Evolutionary conservation across 1,284 basidiomycete species (phyloP).

Genomic region (Microbotryum saponariae): DNA sequence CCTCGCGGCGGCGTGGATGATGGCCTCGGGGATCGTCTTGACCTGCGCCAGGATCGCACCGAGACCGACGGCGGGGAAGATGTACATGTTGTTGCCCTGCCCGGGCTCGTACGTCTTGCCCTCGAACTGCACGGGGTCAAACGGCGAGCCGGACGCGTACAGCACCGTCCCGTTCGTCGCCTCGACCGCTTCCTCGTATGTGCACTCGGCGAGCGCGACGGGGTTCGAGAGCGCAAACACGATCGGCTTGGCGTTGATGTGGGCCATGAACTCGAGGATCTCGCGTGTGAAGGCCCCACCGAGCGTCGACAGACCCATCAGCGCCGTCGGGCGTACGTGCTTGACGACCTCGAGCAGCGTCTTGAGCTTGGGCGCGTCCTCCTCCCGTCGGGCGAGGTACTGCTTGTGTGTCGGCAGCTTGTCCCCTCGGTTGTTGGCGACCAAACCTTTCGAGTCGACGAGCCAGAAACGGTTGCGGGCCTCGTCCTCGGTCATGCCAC

Average conservation of each 20-base stretch:
- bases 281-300: conserved; percentile 69
- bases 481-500: conserved; percentile 64
- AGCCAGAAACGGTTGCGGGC: conserved; percentile 73
- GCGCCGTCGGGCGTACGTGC: conserved; percentile 80
- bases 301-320: conserved; percentile 83
- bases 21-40: conserved; percentile 44
- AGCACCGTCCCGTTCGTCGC: conserved; percentile 63
- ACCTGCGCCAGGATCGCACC: conserved; percentile 65
- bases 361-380: conserved; percentile 63
- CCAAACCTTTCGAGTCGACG: conserved; percentile 73
- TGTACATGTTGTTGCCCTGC: conserved; percentile 77
- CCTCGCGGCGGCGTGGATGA: conserved; percentile 51
- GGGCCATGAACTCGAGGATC: conserved; percentile 74
- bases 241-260: conserved; percentile 76
- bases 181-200: conserved; percentile 71
- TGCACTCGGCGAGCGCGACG: conserved; percentile 50
- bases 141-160: conserved; percentile 87
- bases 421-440: conserved; percentile 54
- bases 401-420: conserved; percentile 72
- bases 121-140: conserved; percentile 57
- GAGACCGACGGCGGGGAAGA: conserved; percentile 61
- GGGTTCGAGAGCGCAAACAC: conserved; percentile 97
- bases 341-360: conserved; percentile 72
- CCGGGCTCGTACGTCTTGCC: conserved; percentile 65
- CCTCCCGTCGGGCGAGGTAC: conserved; percentile 71